Base-by-base conservation (phyloP, 768 basidiomycete species). In the Psilocybe azurescens region DNA sequence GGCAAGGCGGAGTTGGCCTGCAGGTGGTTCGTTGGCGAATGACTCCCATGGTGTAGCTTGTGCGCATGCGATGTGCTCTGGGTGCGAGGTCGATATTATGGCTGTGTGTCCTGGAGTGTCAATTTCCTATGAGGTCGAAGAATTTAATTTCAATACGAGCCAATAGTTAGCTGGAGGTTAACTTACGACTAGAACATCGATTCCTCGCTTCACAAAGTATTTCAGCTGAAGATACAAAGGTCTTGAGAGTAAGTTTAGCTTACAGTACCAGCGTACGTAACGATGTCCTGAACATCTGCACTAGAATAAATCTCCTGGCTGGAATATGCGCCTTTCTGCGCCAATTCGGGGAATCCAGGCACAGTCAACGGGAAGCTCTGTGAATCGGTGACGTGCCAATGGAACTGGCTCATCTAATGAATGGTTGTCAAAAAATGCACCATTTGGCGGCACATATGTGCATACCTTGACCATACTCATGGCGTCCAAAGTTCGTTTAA, bases 91-190 rank as follows among this genome's bases (percentile, higher is more conserved):
- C 2, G 80, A 81, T 41, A 95, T 89, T 32, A 80, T 74, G 0
- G 89, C 79, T 2, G 92, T 92, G 73, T 95, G 94, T 0, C 93
- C 94, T 0, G 94, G 94, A 2, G 85, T 90, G 70, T 94, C 94
- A 55, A 95, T 84, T 78, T 94, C 93, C 85, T 88, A 18, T 38
- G 8, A 8, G 16, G 13, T 36, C 33, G 41, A 14, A 8, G 41
- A 44, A 16, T 44, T 14, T 14, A 3, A 44, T 44, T 14, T 14
- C 5, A 9, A 53, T 4, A 41, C 5, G 28, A 18, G 57, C 30
- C 14, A 36, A 29, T 55, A 32, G 3, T 52, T 1, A 16, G 29
- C 24, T 53, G 8, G 61, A 44, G 11, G 58, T 48, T 41, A 72
- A 84, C 28, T 80, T 78, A 70, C 88, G 86, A 73, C 81, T 24